A percentile compares a stretch with the other conserved stretches of the same genome.
Conservation (phyloP, 2,329 filamentous ascomycete species). For the Epichloe hybrida region DNA sequence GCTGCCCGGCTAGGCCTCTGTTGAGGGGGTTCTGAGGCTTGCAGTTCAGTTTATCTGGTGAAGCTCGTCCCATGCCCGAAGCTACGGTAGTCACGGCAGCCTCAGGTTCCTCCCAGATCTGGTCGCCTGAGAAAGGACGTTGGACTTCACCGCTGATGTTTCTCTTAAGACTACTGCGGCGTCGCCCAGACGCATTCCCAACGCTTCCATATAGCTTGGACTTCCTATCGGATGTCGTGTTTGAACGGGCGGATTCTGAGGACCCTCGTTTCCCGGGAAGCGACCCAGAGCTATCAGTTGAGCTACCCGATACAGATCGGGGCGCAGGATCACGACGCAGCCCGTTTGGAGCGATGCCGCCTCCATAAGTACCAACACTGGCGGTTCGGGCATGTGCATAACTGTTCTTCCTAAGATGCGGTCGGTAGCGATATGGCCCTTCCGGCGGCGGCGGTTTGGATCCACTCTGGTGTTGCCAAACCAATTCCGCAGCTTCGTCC, state of each 20-base stretch:
- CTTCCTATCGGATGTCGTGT: conserved; percentile 11
- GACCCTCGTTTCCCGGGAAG: conserved; percentile 19
- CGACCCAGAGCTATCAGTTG: conserved; percentile 32
- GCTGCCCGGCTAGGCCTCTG: conserved; percentile 26
- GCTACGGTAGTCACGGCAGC: conserved; percentile 10
- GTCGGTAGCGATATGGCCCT: conserved; percentile 52
- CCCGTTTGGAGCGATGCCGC: conserved; percentile 25
- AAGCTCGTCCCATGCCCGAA: conserved; percentile 16
- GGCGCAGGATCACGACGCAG: conserved; percentile 28
- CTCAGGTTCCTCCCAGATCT: conserved; percentile 83
- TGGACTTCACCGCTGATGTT: conserved; percentile 57
- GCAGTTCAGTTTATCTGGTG: conserved; percentile 18
- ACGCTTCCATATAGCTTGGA: conserved; percentile 29
- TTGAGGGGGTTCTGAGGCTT: conserved; percentile 20
- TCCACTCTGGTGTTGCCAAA: conserved; percentile 61
- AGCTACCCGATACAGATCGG: conserved; percentile 39
- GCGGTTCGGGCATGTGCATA: conserved; percentile 54
- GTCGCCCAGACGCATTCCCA: conserved; percentile 28
- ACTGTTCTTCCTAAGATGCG: conserved; percentile 57
- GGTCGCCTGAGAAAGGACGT: conserved; percentile 57
- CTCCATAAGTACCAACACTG: conserved; percentile 38
- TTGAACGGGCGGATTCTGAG: conserved; percentile 11
- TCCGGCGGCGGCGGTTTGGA: conserved; percentile 32
- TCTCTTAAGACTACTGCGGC: conserved; percentile 52
- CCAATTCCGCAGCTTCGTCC: conserved; percentile 64